These are phyloP conservation scores for Asterochloris erici DNA, from an alignment of 139 green algal genomes.

Conservation along the genomic window DNA sequence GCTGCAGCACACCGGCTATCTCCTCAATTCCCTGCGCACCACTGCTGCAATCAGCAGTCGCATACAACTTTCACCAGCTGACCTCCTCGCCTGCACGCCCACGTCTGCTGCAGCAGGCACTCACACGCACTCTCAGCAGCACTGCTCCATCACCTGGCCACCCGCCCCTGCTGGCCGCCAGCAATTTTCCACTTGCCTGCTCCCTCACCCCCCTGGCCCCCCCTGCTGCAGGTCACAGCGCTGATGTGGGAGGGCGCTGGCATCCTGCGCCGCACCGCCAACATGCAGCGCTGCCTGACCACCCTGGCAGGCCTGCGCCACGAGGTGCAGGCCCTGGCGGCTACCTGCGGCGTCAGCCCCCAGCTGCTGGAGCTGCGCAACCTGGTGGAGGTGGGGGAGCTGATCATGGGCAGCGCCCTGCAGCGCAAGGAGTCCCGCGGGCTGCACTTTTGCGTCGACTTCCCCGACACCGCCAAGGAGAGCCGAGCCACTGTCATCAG, in stretches of 20 bases:
- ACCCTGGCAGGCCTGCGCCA: slow-evolving; percentile 47
- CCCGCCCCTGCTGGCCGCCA: too few relatives aligned
- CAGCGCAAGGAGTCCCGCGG: slow-evolving; percentile 81
- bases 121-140: too few relatives aligned
- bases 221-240: slow-evolving; percentile 50
- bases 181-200: too few relatives aligned
- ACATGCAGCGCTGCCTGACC: slow-evolving; percentile 54
- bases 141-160: too few relatives aligned
- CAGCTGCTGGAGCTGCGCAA: slow-evolving; percentile 87
- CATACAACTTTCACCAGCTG: too few relatives aligned
- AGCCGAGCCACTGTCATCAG: slow-evolving; percentile 16
- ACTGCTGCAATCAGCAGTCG: too few relatives aligned
- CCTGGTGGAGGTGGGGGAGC: slow-evolving; percentile 78
- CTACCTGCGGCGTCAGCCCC: slow-evolving; percentile 51
- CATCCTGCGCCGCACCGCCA: slow-evolving; percentile 76
- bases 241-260: slow-evolving; percentile 89
- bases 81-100: too few relatives aligned
- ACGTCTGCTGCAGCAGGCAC: too few relatives aligned
- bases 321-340: slow-evolving; percentile 55
- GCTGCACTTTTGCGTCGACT: slow-evolving; percentile 77
- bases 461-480: slow-evolving; percentile 41
- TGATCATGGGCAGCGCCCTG: slow-evolving; percentile 79
- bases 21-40: too few relatives aligned
- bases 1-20: too few relatives aligned
- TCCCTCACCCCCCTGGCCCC: too few relatives aligned